Evolutionary conservation across 768 basidiomycete species (phyloP).

Genomic region (Suillus discolor): DNA sequence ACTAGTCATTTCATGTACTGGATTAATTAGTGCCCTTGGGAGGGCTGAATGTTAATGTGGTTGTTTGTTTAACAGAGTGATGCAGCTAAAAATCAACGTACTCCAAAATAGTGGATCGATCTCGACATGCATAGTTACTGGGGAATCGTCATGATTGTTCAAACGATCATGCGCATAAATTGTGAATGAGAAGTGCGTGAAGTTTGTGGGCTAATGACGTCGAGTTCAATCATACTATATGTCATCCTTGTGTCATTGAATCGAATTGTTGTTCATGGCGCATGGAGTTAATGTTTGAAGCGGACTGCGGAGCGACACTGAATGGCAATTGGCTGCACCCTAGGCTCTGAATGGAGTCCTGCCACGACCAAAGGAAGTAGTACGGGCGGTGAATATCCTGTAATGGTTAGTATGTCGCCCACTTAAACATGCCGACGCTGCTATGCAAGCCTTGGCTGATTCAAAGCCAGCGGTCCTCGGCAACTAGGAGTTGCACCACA

Average conservation of each 20-base stretch:
- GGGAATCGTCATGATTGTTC: neutral
- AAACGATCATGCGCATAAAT: neutral
- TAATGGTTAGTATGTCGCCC: neutral
- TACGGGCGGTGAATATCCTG: neutral
- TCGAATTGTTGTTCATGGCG: neutral
- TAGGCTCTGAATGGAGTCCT: too few relatives aligned
- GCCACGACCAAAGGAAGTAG: neutral
- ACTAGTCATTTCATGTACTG: slow-evolving; percentile 8
- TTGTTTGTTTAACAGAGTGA: neutral
- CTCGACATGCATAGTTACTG: neutral
- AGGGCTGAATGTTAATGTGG: slow-evolving; percentile 10
- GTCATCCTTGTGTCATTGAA: neutral
- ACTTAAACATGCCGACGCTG: neutral
- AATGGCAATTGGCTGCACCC: neutral
- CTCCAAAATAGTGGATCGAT: neutral
- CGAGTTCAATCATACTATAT: neutral
- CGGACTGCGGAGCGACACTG: neutral
- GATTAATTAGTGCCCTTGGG: slow-evolving; percentile 13
- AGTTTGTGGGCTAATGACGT: neutral
- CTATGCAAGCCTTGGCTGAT: too few relatives aligned
- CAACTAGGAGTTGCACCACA: too few relatives aligned
- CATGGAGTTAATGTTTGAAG: neutral
- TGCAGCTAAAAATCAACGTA: neutral
- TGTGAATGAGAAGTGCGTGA: neutral
- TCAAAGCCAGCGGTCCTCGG: too few relatives aligned